Evolutionary conservation across 495 filamentous ascomycete species (phyloP).

Genomic region (Usnea hakonensis): DNA sequence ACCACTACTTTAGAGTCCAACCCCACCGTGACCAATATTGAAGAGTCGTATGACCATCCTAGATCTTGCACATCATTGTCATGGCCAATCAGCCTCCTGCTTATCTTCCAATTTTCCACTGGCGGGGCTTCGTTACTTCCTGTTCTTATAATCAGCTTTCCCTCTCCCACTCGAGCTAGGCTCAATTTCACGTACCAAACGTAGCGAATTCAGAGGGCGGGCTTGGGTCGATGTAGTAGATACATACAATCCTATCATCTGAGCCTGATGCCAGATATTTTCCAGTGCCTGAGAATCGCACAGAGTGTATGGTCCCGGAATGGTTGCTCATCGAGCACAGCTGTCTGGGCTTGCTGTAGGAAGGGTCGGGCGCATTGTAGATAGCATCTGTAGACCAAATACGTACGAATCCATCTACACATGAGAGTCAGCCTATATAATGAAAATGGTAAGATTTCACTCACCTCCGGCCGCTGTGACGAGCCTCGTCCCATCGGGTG

Average conservation of each 20-base stretch:
- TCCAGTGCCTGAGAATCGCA: constrained; percentile 89
- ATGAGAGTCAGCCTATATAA: constrained; percentile 11
- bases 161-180: background rate
- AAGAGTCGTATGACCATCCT: constrained; percentile 94
- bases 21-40: constrained; percentile 89
- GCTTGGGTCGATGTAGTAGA: constrained; percentile 82
- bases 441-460: constrained; percentile 20
- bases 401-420: constrained; percentile 83
- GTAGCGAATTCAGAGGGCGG: constrained; percentile 63
- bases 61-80: constrained; percentile 99
- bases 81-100: constrained; percentile 85
- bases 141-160: constrained; percentile 28
- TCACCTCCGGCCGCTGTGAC: constrained; percentile 89
- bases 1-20: constrained; percentile 97
- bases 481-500: constrained; percentile 81
- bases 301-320: constrained; percentile 92
- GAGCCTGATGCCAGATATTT: constrained; percentile 93
- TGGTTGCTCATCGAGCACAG: constrained; percentile 97
- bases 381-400: constrained; percentile 97
- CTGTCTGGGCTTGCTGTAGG: constrained; percentile 75
- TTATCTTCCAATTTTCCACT: constrained; percentile 94
- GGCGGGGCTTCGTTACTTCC: constrained; percentile 87
- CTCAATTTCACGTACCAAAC: constrained; percentile 55
- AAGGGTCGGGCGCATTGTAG: constrained; percentile 61
- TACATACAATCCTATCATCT: constrained; percentile 96